Conservation (phyloP, 352 stramenopile genomes). For the Globisporangium polare region DNA sequence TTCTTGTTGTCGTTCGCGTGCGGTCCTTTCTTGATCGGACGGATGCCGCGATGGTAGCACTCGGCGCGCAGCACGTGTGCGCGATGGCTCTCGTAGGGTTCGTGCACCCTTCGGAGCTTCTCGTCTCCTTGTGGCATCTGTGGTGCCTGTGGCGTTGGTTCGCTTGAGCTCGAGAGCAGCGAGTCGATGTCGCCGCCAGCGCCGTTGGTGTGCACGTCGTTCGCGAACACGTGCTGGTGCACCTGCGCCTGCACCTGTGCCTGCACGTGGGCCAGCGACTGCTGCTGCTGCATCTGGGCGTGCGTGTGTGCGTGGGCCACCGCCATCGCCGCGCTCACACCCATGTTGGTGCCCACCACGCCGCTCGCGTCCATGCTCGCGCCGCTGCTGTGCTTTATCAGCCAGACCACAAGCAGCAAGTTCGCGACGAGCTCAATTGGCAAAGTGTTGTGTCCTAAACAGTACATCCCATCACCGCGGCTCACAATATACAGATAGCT, state of each 20-base stretch:
- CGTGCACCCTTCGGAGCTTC: slow-evolving; percentile 37
- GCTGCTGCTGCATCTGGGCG: background rate
- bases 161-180: slow-evolving; percentile 48
- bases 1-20: slow-evolving; percentile 86
- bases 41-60: slow-evolving; percentile 73
- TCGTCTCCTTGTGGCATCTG: slow-evolving; percentile 29
- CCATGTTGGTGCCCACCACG: slow-evolving; percentile 1
- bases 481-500: too few relatives aligned
- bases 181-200: slow-evolving; percentile 65
- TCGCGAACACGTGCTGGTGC: slow-evolving; percentile 16
- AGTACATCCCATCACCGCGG: background rate
- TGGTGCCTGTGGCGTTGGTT: slow-evolving; percentile 16
- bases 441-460: background rate
- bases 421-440: background rate
- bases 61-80: slow-evolving; percentile 72
- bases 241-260: background rate
- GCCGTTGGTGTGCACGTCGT: slow-evolving; percentile 41
- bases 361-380: background rate
- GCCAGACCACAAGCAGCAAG: background rate
- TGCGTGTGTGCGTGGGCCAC: slow-evolving; percentile 1
- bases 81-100: slow-evolving; percentile 75
- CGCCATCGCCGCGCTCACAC: slow-evolving; percentile 3
- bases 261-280: background rate
- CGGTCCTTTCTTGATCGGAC: slow-evolving; percentile 76
- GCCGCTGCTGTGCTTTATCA: background rate